These are phyloP conservation scores for Fusarium nematophilum DNA, from an alignment of 2,329 filamentous ascomycete species.

Conservation along the genomic window DNA sequence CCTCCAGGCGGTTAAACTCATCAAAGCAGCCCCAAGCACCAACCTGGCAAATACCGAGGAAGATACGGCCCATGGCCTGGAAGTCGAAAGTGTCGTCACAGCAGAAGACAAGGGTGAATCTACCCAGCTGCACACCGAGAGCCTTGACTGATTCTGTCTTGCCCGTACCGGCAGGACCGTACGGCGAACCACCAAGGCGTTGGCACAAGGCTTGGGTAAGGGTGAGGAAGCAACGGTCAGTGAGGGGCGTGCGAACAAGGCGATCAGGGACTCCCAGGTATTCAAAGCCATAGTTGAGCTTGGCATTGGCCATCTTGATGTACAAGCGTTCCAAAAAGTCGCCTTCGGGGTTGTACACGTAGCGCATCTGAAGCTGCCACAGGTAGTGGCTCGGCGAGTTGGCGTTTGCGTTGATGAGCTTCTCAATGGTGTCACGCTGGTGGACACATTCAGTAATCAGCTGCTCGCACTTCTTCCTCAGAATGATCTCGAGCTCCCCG, in stretches of 20 bases:
- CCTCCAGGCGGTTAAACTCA: slow-evolving; percentile 98
- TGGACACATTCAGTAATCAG: slow-evolving; percentile 99
- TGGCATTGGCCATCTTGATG: slow-evolving; percentile 97
- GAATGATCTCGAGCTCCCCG: slow-evolving; percentile 86
- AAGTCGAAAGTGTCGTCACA: slow-evolving; percentile 99
- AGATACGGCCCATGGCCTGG: slow-evolving; percentile 99
- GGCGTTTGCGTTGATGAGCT: slow-evolving; percentile 81
- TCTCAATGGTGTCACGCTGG: slow-evolving; percentile 92
- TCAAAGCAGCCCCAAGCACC: slow-evolving; percentile 99
- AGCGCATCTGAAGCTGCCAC: slow-evolving; percentile 98
- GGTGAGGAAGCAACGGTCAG: slow-evolving; percentile 97
- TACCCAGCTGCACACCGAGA: slow-evolving; percentile 92
- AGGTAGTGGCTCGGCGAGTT: slow-evolving; percentile 82
- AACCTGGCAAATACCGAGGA: slow-evolving; percentile 98
- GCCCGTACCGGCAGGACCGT: slow-evolving; percentile 96
- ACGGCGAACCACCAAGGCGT: slow-evolving; percentile 93
- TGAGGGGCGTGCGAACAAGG: slow-evolving; percentile 95
- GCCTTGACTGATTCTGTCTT: slow-evolving; percentile 99
- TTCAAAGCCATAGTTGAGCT: slow-evolving; percentile 95
- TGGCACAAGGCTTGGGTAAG: slow-evolving; percentile 96
- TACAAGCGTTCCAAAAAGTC: slow-evolving; percentile 84
- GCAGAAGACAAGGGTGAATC: slow-evolving; percentile 98
- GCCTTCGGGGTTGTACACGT: slow-evolving; percentile 86
- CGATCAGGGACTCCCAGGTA: slow-evolving; percentile 97
- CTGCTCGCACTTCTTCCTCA: slow-evolving; percentile 97